Base-by-base conservation (phyloP, 345 rosid genomes). In the Pistacia atlantica region DNA sequence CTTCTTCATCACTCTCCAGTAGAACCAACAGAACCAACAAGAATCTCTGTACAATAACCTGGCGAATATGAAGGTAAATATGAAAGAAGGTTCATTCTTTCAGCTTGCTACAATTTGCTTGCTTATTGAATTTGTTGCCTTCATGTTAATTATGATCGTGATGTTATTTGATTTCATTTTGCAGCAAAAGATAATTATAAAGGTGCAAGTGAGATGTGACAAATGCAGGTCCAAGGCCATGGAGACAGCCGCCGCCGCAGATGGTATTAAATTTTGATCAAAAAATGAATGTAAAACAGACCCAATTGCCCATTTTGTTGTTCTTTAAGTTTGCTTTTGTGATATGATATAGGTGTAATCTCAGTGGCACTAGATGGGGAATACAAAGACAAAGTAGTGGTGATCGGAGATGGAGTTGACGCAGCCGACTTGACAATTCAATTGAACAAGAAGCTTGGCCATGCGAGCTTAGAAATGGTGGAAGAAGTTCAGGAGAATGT, bases 221-320 rank as follows among this genome's bases (percentile, higher is more conserved):
- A 72, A 76, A 72, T 76, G 80, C 67, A 52, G 75, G 49, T 37
- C 71, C 52, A 72, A 76, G 69, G 77, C 80, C 42, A 65, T 80
- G 83, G 16, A 25, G 62, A 67, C 42, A 16, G 80, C 76, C 11
- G 45, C 80, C 25, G 77, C 20, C 11, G n/a, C 38, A 37, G 38
- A 66, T 49, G 77, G 73, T 78, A 64, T 8, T 48, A 52, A 52
- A 52, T 52, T 52, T 52, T 52, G 4, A 52, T 52, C 8, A 52
- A 70, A 55, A 35, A 57, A 46, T 58, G 4, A 62, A 59, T 8
- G 13, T 1, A 59, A 25, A 11, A 5, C 38, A 25, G 18, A 16
- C n/a, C 57, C 66, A 22, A 28, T 72, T 20, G 33, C 8, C 62
- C 3, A 14, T 8, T 68, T 51, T 1, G 33, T 31, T 31, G 33